Percentiles rank a stretch among this genome's conserved stretches.
These are phyloP conservation scores for Aspergillus bombycis DNA, from an alignment of 2,329 filamentous ascomycete genomes.

Conservation along the genomic window DNA sequence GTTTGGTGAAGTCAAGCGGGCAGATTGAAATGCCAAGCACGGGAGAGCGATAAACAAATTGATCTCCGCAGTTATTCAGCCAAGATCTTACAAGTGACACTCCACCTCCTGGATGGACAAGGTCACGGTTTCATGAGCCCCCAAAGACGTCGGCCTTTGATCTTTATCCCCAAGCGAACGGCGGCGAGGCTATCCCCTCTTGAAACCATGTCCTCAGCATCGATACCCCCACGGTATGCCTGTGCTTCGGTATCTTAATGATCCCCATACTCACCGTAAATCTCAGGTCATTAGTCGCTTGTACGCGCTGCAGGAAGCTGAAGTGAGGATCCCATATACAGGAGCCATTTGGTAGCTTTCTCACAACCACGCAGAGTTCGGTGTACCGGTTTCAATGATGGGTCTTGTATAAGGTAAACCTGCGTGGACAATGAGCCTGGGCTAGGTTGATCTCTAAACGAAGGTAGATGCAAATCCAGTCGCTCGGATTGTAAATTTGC, in stretches of 20 bases:
- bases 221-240: neutral
- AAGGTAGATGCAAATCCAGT: neutral
- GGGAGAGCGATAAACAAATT: neutral
- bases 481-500: neutral
- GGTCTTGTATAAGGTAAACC: neutral
- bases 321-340: neutral
- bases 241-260: rapidly evolving
- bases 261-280: rapidly evolving
- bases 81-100: too few species aligned
- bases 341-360: neutral
- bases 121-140: neutral
- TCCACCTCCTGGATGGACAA: neutral
- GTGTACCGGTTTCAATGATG: neutral
- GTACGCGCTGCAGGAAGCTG: neutral
- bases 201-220: neutral
- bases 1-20: neutral
- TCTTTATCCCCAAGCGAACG: neutral
- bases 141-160: neutral
- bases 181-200: too few species aligned
- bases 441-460: neutral
- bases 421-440: too few species aligned
- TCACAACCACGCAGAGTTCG: neutral
- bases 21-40: neutral
- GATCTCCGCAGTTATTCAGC: too few species aligned
- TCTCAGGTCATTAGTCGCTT: neutral